A percentile compares a stretch with the other conserved stretches of the same genome.
Conservation (phyloP, 495 filamentous ascomycete species). For the Podospora sp. region DNA sequence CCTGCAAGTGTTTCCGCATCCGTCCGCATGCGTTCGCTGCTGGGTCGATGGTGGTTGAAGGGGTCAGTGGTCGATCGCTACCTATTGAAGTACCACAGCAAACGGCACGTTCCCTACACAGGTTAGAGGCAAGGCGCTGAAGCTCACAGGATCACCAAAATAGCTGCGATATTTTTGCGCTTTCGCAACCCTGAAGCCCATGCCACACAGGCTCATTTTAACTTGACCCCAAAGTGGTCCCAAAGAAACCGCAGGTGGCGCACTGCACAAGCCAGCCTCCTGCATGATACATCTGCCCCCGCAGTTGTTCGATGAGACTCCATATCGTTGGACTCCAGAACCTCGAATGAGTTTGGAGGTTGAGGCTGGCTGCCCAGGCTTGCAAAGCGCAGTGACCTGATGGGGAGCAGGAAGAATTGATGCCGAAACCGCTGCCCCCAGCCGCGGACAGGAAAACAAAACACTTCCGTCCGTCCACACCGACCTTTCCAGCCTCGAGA, state of each 20-base stretch:
- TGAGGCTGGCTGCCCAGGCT: too few species aligned
- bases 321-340: constrained; percentile 10
- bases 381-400: too few species aligned
- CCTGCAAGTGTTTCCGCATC: constrained; percentile 14
- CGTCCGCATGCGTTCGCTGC: constrained; percentile 13
- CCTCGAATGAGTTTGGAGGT: neutral
- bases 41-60: neutral
- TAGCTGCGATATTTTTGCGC: constrained; percentile 1
- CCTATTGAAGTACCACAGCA: too few species aligned
- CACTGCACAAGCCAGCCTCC: constrained; percentile 31
- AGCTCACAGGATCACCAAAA: neutral
- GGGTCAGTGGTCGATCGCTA: neutral
- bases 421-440: neutral
- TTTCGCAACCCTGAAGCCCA: neutral
- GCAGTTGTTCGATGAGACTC: constrained; percentile 1
- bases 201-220: too few species aligned
- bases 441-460: neutral
- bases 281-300: constrained; percentile 34
- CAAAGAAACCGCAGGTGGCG: neutral
- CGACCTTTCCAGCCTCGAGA: neutral
- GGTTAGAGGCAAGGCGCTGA: neutral
- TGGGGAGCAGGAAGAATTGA: neutral
- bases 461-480: neutral
- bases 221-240: neutral
- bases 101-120: neutral